Evolutionary conservation across 2,329 filamentous ascomycete genomes (phyloP).

Genomic region (Calycina herbarum): DNA sequence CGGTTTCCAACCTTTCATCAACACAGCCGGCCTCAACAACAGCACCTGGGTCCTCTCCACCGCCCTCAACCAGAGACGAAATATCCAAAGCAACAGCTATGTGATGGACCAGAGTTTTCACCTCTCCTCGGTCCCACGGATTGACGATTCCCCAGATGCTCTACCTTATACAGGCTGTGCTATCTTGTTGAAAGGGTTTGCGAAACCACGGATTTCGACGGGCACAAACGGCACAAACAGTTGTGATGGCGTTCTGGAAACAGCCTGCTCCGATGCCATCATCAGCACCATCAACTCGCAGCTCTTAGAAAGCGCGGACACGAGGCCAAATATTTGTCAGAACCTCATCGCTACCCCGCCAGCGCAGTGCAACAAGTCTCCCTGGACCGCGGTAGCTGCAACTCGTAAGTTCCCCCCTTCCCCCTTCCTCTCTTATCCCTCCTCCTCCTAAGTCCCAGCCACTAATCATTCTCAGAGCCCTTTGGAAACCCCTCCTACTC

Average conservation of each 20-base stretch:
- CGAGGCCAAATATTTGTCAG: constrained; percentile 5
- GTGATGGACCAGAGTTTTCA: constrained; percentile 12
- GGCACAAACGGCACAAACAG: constrained; percentile 6
- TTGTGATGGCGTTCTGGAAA: constrained; percentile 5
- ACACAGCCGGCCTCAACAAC: background rate
- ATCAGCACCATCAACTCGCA: constrained; percentile 5
- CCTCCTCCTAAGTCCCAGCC: too few species aligned
- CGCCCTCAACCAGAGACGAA: background rate
- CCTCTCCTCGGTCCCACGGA: background rate
- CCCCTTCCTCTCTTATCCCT: too few species aligned
- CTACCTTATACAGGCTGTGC: constrained; percentile 11
- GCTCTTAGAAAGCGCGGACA: background rate
- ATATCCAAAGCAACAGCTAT: background rate
- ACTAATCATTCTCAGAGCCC: too few species aligned
- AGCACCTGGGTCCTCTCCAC: constrained; percentile 11
- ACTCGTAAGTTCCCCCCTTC: constrained; percentile 6
- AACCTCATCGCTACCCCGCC: constrained; percentile 5
- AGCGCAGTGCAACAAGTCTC: background rate
- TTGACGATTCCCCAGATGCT: background rate
- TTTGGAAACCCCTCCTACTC: constrained; percentile 11
- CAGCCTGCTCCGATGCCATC: constrained; percentile 1
- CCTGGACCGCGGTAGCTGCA: constrained; percentile 7
- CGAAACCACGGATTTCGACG: constrained; percentile 1
- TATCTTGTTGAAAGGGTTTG: constrained; percentile 6
- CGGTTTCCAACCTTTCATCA: constrained; percentile 11